Conservation (phyloP, 495 filamentous ascomycete species). For the Penicillium antarcticum region DNA sequence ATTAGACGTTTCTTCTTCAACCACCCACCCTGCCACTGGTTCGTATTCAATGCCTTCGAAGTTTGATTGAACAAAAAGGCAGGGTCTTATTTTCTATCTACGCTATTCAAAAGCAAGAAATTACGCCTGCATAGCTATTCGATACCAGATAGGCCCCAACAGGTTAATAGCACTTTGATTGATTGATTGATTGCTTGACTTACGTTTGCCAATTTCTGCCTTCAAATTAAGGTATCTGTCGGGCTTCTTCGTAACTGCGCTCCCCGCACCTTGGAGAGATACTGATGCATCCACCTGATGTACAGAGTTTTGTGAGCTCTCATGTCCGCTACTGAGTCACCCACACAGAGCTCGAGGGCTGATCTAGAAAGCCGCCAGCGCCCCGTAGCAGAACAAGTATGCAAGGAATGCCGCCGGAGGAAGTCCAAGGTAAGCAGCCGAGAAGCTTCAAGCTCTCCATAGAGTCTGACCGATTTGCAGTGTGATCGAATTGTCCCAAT, state of each 20-base stretch:
- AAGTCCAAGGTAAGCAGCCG: constrained; percentile 10
- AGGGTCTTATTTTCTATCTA: constrained; percentile 4
- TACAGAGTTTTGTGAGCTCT: too few species aligned
- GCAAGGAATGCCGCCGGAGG: constrained; percentile 15
- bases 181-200: too few species aligned
- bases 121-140: too few species aligned
- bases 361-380: background rate
- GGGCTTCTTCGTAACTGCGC: too few species aligned
- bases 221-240: background rate
- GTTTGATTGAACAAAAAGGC: constrained; percentile 2
- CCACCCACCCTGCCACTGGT: background rate
- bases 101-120: constrained; percentile 12
- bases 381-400: constrained; percentile 9
- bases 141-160: too few species aligned
- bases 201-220: background rate
- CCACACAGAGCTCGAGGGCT: too few species aligned
- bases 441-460: background rate
- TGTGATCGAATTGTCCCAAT: constrained; percentile 13
- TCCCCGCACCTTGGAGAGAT: too few species aligned
- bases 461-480: constrained; percentile 1
- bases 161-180: too few species aligned
- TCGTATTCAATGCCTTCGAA: background rate
- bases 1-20: too few species aligned
- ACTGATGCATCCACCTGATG: too few species aligned
- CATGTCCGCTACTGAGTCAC: too few species aligned